Conservation (phyloP, 345 rosid species). For the Durio zibethinus region DNA sequence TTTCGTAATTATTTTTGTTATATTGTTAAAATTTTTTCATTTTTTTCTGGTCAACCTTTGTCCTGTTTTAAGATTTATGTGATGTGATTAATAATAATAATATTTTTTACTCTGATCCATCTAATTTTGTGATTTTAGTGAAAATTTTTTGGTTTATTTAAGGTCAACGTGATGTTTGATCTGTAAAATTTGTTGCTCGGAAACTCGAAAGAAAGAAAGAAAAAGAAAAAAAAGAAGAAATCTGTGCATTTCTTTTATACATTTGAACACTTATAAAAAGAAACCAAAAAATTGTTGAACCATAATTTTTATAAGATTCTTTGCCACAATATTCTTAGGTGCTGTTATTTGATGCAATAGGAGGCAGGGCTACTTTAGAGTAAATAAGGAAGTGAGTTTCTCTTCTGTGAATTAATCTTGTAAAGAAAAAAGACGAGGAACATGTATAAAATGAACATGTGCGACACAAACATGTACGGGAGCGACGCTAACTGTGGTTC, state of each 20-base stretch:
- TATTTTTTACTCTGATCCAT: background rate
- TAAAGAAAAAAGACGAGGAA: constrained; percentile 2
- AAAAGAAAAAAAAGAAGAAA: background rate
- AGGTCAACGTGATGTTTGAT: background rate
- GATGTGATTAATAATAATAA: background rate
- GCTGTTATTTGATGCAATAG: constrained; percentile 9
- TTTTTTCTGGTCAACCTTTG: background rate
- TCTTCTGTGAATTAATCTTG: background rate
- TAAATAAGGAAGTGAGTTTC: constrained; percentile 8
- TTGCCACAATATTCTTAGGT: constrained; percentile 6
- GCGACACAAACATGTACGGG: background rate
- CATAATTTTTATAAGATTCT: background rate
- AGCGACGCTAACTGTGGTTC: background rate
- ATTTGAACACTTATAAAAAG: background rate
- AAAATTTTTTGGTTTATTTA: background rate
- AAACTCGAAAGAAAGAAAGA: background rate
- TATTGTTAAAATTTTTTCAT: background rate
- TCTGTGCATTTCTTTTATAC: background rate
- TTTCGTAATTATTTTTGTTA: background rate
- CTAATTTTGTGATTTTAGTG: background rate
- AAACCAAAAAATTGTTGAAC: background rate
- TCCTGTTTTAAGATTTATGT: background rate
- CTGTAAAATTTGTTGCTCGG: background rate
- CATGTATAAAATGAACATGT: background rate
- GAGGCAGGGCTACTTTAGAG: background rate